phyloP scores from a whole-genome alignment of 805 yeast species.

The Candida sonorensis region DNA sequence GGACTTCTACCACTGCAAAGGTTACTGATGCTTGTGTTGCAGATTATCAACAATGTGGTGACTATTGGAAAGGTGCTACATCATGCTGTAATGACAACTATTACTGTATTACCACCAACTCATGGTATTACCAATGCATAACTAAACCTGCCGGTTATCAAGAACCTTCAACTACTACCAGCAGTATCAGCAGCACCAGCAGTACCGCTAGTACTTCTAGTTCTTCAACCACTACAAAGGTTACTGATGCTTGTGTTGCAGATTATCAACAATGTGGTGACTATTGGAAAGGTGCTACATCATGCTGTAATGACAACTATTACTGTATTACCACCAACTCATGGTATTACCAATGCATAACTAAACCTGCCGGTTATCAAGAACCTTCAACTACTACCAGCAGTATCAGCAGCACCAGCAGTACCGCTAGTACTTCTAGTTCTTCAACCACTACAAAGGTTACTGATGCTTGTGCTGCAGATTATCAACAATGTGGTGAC shows the following conservation, averaged over 20 bases:
- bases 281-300: constrained; percentile 9
- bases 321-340: neutral
- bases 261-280: constrained; percentile 18
- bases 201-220: neutral
- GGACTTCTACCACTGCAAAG: too few species aligned
- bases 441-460: neutral
- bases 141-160: too few species aligned
- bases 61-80: constrained; percentile 11
- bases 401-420: neutral
- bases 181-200: neutral
- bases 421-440: neutral
- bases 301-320: constrained; percentile 6
- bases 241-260: constrained; percentile 2
- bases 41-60: constrained; percentile 18
- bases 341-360: neutral
- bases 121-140: neutral
- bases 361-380: too few species aligned
- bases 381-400: neutral
- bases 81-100: constrained; percentile 5
- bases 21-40: constrained; percentile 4
- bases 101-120: neutral
- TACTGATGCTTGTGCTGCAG: constrained; percentile 1
- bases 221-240: neutral
- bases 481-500: constrained; percentile 18
- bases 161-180: neutral